These are phyloP conservation scores for Knoxdaviesia proteae DNA, from an alignment of 2,329 filamentous ascomycete genomes.

Conservation along the genomic window DNA sequence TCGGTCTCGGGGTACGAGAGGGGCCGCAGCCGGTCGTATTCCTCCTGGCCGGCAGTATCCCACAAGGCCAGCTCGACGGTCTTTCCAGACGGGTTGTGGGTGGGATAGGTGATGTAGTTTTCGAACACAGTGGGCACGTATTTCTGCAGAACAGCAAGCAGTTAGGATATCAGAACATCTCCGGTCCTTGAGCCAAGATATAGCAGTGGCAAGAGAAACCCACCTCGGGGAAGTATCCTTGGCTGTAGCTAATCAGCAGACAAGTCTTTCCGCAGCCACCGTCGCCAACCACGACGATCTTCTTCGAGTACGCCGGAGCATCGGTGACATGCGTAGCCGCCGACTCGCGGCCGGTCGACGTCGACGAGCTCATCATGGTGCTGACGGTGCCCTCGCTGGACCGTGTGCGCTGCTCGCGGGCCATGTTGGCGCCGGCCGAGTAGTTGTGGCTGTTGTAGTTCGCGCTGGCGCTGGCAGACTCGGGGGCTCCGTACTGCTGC, in stretches of 20 bases:
- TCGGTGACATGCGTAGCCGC: slow-evolving; percentile 73
- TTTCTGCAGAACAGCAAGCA: slow-evolving; percentile 42
- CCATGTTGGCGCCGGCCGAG: slow-evolving; percentile 15
- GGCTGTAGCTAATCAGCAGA: slow-evolving; percentile 93
- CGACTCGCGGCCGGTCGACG: slow-evolving; percentile 54
- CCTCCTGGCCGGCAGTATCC: slow-evolving; percentile 97
- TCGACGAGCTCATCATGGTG: slow-evolving; percentile 57
- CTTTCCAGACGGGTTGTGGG: slow-evolving; percentile 72
- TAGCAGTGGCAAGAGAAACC: too few species aligned
- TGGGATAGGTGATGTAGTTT: slow-evolving; percentile 97
- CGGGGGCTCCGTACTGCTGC: not conserved
- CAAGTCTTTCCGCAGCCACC: slow-evolving; percentile 98
- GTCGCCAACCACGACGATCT: slow-evolving; percentile 96
- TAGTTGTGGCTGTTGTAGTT: slow-evolving; percentile 15
- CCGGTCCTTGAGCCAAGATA: too few species aligned
- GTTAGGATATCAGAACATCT: not conserved
- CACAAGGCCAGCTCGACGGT: slow-evolving; percentile 90
- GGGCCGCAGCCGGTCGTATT: slow-evolving; percentile 88
- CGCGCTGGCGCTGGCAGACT: not conserved
- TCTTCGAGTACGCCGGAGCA: slow-evolving; percentile 87
- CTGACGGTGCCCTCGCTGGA: slow-evolving; percentile 81
- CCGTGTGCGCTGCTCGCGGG: slow-evolving; percentile 33
- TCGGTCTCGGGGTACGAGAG: slow-evolving; percentile 97
- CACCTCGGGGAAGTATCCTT: slow-evolving; percentile 97
- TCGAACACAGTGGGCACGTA: slow-evolving; percentile 98